phyloP scores from a whole-genome alignment of 108 stramenopile genomes.

The Nitzschia sp. region DNA sequence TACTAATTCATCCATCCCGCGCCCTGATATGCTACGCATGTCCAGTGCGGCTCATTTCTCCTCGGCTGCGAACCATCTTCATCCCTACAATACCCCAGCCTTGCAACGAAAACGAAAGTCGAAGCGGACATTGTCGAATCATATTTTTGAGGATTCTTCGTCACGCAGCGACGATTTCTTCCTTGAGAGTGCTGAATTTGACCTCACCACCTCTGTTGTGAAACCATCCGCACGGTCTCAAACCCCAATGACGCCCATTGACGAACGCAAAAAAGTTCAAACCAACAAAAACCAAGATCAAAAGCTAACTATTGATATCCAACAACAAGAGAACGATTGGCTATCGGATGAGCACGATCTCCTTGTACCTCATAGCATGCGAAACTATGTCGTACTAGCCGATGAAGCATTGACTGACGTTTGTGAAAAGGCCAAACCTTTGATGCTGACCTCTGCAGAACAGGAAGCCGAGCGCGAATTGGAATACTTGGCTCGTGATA shows the following conservation, averaged over 20 bases:
- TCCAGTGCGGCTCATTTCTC: not conserved
- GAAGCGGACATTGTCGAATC: not conserved
- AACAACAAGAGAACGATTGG: not conserved
- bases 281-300: not conserved
- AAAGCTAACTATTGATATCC: not conserved
- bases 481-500: constrained; percentile 51
- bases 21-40: constrained; percentile 7
- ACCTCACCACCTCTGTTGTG: not conserved
- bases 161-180: not conserved
- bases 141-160: not conserved
- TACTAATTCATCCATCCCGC: not conserved
- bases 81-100: not conserved
- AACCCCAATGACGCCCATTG: not conserved
- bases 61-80: not conserved
- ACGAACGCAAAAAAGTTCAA: not conserved
- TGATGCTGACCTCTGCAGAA: constrained; percentile 39
- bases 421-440: constrained; percentile 36
- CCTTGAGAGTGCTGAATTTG: not conserved
- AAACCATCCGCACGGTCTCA: not conserved
- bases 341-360: constrained; percentile 22
- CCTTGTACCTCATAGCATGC: constrained; percentile 35
- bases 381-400: constrained; percentile 49
- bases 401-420: constrained; percentile 67
- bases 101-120: constrained; percentile 5
- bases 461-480: constrained; percentile 63